These are phyloP conservation scores for Mycena belliarum DNA, from an alignment of 768 basidiomycete species.

Conservation along the genomic window DNA sequence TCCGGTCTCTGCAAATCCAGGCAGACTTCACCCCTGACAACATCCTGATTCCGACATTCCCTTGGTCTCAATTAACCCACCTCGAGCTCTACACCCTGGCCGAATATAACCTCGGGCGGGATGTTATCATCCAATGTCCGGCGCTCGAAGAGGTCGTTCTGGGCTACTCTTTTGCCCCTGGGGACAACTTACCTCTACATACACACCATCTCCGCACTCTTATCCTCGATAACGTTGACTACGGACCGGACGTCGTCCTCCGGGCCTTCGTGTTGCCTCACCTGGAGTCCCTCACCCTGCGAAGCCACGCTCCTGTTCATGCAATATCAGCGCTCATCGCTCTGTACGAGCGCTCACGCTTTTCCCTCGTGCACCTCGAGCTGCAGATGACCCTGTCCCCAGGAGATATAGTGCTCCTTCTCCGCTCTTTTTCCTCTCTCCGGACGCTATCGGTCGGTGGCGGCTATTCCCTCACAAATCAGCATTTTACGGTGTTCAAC, in stretches of 20 bases:
- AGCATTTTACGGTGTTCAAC: not conserved
- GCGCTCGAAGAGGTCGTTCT: not conserved
- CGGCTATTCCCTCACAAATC: not conserved
- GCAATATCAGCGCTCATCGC: not conserved
- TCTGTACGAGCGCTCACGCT: not conserved
- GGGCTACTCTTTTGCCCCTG: not conserved
- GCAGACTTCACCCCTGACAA: accelerated
- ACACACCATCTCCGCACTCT: not conserved
- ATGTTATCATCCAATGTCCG: not conserved
- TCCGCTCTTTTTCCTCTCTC: not conserved
- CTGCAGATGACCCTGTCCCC: not conserved
- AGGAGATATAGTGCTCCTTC: not conserved
- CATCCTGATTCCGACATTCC: not conserved
- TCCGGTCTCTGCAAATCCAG: not conserved
- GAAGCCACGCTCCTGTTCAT: not conserved
- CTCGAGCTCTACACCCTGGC: not conserved
- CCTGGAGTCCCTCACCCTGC: not conserved
- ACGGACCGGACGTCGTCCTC: not conserved
- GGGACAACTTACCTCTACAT: not conserved
- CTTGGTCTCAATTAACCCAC: not conserved
- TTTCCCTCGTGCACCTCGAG: not conserved
- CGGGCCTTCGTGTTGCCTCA: no score
- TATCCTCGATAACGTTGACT: not conserved
- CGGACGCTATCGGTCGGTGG: not conserved
- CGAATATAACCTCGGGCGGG: not conserved